These are phyloP conservation scores for Coemansia furcata DNA, from an alignment of 192 early-diverging fungal species.

Conservation along the genomic window DNA sequence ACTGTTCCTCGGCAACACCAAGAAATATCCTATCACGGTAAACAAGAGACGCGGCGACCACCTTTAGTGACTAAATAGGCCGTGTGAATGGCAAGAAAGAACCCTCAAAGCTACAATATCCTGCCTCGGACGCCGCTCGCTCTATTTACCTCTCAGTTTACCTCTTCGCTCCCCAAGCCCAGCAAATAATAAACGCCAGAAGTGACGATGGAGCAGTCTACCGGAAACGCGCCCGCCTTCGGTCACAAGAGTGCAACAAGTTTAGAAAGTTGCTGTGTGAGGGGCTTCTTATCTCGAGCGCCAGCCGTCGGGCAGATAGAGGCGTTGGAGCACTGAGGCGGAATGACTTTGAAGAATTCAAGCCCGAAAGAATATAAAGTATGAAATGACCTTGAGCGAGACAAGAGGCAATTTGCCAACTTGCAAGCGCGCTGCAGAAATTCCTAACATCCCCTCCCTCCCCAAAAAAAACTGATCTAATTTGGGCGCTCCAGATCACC, in stretches of 20 bases:
- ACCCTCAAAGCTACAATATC: neutral
- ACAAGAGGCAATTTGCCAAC: neutral
- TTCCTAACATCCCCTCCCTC: neutral
- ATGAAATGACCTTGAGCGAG: neutral
- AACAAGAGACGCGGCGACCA: neutral
- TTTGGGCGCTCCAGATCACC: neutral
- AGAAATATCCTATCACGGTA: neutral
- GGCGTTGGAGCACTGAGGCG: neutral
- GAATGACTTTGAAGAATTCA: neutral
- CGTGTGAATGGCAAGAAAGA: neutral
- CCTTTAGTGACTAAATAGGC: neutral
- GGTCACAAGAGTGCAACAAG: neutral
- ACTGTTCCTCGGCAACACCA: neutral
- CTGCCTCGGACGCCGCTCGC: neutral
- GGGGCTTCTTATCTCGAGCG: neutral
- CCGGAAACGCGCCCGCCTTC: neutral
- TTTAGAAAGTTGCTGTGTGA: neutral
- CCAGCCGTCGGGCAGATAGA: constrained; percentile 2
- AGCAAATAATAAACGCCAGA: neutral
- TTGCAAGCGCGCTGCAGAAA: neutral
- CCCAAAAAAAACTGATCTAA: neutral
- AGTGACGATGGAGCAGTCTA: neutral
- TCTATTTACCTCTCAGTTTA: neutral
- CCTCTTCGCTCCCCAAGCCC: neutral
- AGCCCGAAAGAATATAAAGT: neutral